Evolutionary conservation across 768 basidiomycete species (phyloP), one percentile per base, ranked within the genome.

Genomic region (Russula sp.): DNA sequence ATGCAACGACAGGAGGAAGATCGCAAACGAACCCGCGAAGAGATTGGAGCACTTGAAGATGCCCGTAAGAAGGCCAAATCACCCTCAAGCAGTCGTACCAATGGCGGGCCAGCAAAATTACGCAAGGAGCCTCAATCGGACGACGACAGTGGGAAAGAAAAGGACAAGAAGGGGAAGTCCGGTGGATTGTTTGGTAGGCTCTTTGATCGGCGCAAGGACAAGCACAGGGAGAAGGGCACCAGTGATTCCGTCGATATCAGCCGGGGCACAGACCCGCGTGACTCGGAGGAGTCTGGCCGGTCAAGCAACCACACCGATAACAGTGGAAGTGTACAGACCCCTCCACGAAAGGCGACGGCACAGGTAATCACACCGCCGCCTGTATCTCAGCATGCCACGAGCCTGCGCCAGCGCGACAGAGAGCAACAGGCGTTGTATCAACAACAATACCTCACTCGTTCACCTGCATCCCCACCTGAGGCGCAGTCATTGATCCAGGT

Each of bases 371-470:
- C 62, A 72, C 60, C 69, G 71, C 1, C 61, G 2, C 82, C 81
- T 51, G 81, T 90, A 11, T 89, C 83, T 10, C 78, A 79, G n/a
- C 84, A 85, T 53, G 78, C 83, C 4, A 75, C 84, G 16, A 85
- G 88, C 54, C 77, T 97, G 44, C 88, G 92, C 64, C 90, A 94
- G 75, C 84, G 86, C 58, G 94, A 97, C 67, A 89, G 92, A 73
- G 89, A 94, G 68, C 89, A 94, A 61, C 92, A 94, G 73, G 85
- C 86, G 11, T 76, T 91, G 34, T 97, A 96, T 74, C 88, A 79
- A 87, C 67, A 65, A 42, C 89, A 92, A 71, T 94, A 96, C 71
- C 90, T 97, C 73, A 91, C 87, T 64, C 84, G 87, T 22, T 94
- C 94, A 0, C 90, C 92, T 1, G 84, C 89, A 0, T 86, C 88